A percentile compares a stretch with the other conserved stretches of the same genome.
phyloP scores from a whole-genome alignment of 768 basidiomycete genomes.

The Panaeolus papilionaceus region DNA sequence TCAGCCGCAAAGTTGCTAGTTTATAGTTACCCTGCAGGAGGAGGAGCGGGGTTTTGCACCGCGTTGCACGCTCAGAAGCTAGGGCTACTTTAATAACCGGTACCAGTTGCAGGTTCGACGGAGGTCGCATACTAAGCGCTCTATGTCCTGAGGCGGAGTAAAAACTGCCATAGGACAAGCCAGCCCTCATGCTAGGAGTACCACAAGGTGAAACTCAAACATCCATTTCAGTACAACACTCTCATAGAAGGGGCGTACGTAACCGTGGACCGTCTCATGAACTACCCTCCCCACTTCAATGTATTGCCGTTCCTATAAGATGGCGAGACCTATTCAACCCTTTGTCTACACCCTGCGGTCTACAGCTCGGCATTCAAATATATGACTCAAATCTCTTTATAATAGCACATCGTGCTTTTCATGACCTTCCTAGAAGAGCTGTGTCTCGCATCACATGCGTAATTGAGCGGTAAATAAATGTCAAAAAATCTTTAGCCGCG shows the following conservation, averaged over 20 bases:
- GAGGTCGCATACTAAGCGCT: constrained; percentile 8
- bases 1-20: background rate
- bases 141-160: constrained; percentile 6
- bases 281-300: background rate
- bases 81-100: background rate
- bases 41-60: constrained; percentile 11
- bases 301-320: background rate
- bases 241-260: constrained; percentile 4
- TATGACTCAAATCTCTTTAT: background rate
- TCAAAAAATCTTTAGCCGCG: constrained; percentile 12
- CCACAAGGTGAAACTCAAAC: constrained; percentile 1
- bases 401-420: constrained; percentile 9
- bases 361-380: constrained; percentile 9
- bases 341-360: constrained; percentile 1
- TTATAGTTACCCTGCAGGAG: background rate
- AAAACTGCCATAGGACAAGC: background rate
- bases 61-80: constrained; percentile 5
- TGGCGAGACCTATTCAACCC: background rate
- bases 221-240: constrained; percentile 3
- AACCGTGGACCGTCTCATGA: background rate
- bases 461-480: constrained; percentile 15
- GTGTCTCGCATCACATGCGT: constrained; percentile 9
- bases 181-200: constrained; percentile 6
- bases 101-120: constrained; percentile 11
- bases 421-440: constrained; percentile 7